Conservation (phyloP, 139 green algal genomes). For the Zygnema circumcarinatum region DNA sequence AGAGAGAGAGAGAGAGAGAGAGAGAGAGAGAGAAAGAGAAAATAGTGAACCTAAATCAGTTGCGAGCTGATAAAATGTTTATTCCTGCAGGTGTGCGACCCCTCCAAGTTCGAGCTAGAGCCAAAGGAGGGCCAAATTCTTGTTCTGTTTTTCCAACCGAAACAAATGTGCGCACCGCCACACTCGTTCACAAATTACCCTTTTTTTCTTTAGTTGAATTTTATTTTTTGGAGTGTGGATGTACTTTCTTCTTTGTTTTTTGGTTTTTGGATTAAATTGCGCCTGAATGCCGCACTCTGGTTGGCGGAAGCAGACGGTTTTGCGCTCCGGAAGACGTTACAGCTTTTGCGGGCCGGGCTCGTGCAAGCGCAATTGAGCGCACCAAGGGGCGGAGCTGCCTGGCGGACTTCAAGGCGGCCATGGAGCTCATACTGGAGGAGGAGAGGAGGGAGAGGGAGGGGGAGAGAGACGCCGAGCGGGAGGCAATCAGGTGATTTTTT, state of each 20-base stretch:
- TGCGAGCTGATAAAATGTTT: too few relatives aligned
- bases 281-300: background rate
- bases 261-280: slow-evolving; percentile 11
- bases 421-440: background rate
- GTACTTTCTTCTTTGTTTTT: slow-evolving; percentile 24
- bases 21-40: too few relatives aligned
- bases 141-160: slow-evolving; percentile 11
- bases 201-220: slow-evolving; percentile 2
- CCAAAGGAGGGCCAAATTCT: slow-evolving; percentile 13
- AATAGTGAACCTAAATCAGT: too few relatives aligned
- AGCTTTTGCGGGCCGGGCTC: background rate
- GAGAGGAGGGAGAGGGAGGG: background rate
- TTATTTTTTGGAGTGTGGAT: background rate
- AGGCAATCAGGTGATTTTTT: too few relatives aligned
- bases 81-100: slow-evolving; percentile 20
- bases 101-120: slow-evolving; percentile 17
- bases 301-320: slow-evolving; percentile 18
- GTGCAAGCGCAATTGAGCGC: background rate
- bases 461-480: background rate
- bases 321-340: slow-evolving; percentile 19
- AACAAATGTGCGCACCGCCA: slow-evolving; percentile 4
- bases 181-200: too few relatives aligned
- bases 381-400: background rate
- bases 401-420: slow-evolving; percentile 15
- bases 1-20: too few relatives aligned